Conservation (phyloP, 345 rosid genomes). For the Aquilaria yunnanensis region DNA sequence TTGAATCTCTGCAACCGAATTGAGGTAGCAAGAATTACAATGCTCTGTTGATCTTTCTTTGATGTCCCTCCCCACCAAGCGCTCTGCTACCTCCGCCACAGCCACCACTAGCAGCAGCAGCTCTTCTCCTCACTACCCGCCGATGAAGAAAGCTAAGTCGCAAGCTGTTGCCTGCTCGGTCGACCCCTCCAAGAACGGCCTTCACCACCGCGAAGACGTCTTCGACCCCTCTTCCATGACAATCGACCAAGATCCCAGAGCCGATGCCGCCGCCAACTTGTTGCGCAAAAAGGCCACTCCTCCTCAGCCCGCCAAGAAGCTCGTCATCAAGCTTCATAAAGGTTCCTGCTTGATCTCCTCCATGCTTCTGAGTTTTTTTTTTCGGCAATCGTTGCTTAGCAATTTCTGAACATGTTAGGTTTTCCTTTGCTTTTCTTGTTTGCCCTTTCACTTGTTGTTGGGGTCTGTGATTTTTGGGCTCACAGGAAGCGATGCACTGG, state of each 20-base stretch:
- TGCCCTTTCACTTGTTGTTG: background rate
- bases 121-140: slow-evolving; percentile 9
- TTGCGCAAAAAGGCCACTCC: slow-evolving; percentile 67
- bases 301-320: slow-evolving; percentile 63
- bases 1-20: too few species aligned
- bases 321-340: slow-evolving; percentile 82
- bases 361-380: background rate
- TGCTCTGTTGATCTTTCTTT: slow-evolving; percentile 10
- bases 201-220: slow-evolving; percentile 34
- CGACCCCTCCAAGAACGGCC: slow-evolving; percentile 39
- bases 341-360: slow-evolving; percentile 28
- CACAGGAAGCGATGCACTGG: too few species aligned
- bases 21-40: background rate
- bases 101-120: background rate
- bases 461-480: background rate
- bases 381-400: background rate
- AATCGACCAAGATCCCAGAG: slow-evolving; percentile 48
- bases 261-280: slow-evolving; percentile 48
- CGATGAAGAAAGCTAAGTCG: slow-evolving; percentile 76
- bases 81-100: slow-evolving; percentile 20
- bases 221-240: slow-evolving; percentile 46
- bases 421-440: background rate
- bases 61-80: slow-evolving; percentile 76
- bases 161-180: slow-evolving; percentile 49
- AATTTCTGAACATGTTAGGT: slow-evolving; percentile 9